Evolutionary conservation across 1,284 basidiomycete species (phyloP).

Genomic region (Naganishia cerealis): DNA sequence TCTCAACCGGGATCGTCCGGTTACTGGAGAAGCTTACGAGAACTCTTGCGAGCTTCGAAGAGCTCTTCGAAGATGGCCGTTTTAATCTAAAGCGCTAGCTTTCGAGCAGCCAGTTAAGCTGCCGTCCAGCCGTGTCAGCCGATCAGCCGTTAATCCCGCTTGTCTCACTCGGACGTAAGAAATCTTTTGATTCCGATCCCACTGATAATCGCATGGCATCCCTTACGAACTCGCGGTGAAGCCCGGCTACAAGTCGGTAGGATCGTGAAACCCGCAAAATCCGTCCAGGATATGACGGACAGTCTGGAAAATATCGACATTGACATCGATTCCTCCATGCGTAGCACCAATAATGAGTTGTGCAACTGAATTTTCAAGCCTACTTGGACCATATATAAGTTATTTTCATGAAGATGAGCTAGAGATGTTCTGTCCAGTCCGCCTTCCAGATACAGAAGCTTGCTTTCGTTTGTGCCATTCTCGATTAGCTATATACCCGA

Average conservation of each 20-base stretch:
- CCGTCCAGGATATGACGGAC: neutral
- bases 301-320: conserved; percentile 6
- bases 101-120: neutral
- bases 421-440: neutral
- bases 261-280: conserved; percentile 1
- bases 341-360: neutral
- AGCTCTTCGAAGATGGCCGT: no score
- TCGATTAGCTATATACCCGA: conserved; percentile 5
- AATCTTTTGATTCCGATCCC: neutral
- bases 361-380: neutral
- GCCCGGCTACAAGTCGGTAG: neutral
- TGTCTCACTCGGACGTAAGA: neutral
- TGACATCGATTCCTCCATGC: neutral
- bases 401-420: neutral
- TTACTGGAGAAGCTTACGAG: no score
- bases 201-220: neutral
- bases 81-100: neutral
- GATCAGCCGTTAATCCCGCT: neutral
- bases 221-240: neutral
- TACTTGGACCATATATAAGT: neutral
- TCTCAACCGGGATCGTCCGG: no score
- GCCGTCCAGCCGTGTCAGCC: neutral
- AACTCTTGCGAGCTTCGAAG: no score
- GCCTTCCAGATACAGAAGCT: conserved; percentile 1
- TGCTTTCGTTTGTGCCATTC: neutral